A percentile compares a stretch with the other conserved stretches of the same genome.
Evolutionary conservation across 2,329 filamentous ascomycete species (phyloP).

Genomic region (Fusarium sp.): DNA sequence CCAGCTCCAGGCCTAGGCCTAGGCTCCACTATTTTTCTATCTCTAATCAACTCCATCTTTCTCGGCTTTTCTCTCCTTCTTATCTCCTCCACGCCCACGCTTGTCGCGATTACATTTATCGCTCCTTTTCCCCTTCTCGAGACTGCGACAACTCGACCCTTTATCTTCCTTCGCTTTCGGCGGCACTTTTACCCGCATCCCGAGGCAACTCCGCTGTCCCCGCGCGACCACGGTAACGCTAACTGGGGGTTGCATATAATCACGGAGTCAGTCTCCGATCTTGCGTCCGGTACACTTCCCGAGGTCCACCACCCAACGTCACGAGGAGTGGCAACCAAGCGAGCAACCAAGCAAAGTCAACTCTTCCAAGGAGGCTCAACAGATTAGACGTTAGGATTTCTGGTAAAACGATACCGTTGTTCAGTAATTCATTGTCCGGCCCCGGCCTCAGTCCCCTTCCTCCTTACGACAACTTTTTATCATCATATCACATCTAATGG

Average conservation of each 20-base stretch:
- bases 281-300: constrained; percentile 36
- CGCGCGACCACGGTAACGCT: constrained; percentile 34
- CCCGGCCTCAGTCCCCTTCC: constrained; percentile 11
- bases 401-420: constrained; percentile 18
- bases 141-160: background rate
- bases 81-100: constrained; percentile 12
- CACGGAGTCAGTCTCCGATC: constrained; percentile 39
- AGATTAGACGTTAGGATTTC: constrained; percentile 12
- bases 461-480: constrained; percentile 17
- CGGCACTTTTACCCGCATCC: constrained; percentile 23
- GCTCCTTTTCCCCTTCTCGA: background rate
- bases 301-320: constrained; percentile 38
- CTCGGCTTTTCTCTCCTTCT: constrained; percentile 21
- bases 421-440: constrained; percentile 15
- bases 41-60: constrained; percentile 34
- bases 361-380: constrained; percentile 16
- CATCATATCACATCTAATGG: constrained; percentile 55
- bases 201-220: constrained; percentile 40
- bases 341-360: constrained; percentile 6
- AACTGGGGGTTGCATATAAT: constrained; percentile 38
- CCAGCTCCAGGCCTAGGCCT: constrained; percentile 10
- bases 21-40: constrained; percentile 30
- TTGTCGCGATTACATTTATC: constrained; percentile 5
- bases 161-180: constrained; percentile 2
- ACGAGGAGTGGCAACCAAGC: constrained; percentile 22